phyloP scores from a whole-genome alignment of 345 rosid species.

The Mangifera indica region DNA sequence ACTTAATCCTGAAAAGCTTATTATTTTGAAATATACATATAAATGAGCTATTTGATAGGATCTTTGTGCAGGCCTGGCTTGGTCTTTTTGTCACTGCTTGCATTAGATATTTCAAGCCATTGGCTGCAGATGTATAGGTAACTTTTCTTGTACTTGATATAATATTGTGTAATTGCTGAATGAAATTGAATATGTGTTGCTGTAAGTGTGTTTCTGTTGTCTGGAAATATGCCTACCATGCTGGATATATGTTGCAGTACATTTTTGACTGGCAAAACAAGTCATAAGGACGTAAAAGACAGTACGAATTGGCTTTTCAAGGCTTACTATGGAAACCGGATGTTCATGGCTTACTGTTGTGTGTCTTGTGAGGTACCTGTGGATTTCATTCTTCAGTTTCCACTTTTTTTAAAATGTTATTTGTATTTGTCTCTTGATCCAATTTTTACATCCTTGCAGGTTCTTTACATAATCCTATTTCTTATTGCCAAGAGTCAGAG shows the following conservation, averaged over 20 bases:
- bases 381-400: not conserved
- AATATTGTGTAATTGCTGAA: not conserved
- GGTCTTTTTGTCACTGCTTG: constrained; percentile 74
- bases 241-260: constrained; percentile 56
- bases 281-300: constrained; percentile 94
- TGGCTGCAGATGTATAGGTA: constrained; percentile 99
- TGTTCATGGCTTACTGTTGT: constrained; percentile 92
- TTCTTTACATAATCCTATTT: constrained; percentile 78
- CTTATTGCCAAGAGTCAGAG: constrained; percentile 57
- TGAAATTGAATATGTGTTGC: constrained; percentile 6
- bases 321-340: constrained; percentile 87
- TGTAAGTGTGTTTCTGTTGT: constrained; percentile 1
- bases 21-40: not conserved
- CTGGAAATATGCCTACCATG: constrained; percentile 7
- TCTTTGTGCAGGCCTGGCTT: constrained; percentile 76
- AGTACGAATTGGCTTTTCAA: constrained; percentile 90
- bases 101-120: constrained; percentile 88
- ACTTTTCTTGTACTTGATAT: constrained; percentile 1
- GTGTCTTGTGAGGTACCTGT: constrained; percentile 86
- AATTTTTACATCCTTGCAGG: constrained; percentile 37
- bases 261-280: constrained; percentile 77
- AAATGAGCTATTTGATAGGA: constrained; percentile 5
- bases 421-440: constrained; percentile 13
- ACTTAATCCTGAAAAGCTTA: not conserved
- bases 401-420: not conserved